These are phyloP conservation scores for Hibiscus tridactylites DNA, from an alignment of 345 rosid genomes.

Conservation along the genomic window DNA sequence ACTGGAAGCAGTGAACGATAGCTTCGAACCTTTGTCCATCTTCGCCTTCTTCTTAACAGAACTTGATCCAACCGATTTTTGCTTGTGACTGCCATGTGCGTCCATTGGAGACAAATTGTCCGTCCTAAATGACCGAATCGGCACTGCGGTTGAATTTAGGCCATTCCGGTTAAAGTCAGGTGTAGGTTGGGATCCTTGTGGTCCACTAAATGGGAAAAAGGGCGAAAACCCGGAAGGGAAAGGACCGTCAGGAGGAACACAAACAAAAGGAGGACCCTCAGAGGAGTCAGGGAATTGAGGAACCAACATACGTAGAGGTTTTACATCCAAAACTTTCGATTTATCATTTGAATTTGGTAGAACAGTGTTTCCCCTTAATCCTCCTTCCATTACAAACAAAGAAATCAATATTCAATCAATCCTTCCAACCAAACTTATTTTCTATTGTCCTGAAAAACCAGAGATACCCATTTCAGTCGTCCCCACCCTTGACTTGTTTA, in stretches of 20 bases:
- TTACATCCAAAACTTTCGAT: slow-evolving; percentile 63
- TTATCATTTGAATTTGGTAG: slow-evolving; percentile 31
- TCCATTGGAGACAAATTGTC: not conserved
- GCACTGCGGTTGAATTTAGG: not conserved
- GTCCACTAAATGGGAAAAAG: not conserved
- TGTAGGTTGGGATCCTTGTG: not conserved
- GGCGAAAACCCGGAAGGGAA: not conserved
- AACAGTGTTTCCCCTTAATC: not conserved
- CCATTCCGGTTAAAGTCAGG: not conserved
- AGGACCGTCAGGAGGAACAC: not conserved
- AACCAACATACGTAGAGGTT: slow-evolving; percentile 53
- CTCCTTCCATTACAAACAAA: slow-evolving; percentile 6
- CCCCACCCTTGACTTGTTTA: not conserved
- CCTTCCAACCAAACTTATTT: not conserved
- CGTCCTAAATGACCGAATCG: not conserved
- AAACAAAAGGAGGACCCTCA: not conserved
- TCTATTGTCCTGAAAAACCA: not conserved
- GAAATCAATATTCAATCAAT: not conserved
- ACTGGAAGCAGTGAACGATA: not conserved
- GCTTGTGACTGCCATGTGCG: not conserved
- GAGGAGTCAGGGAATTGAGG: slow-evolving; percentile 20
- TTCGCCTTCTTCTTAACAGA: slow-evolving; percentile 12
- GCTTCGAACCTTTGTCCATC: slow-evolving; percentile 3
- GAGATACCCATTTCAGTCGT: not conserved
- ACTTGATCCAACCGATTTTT: slow-evolving; percentile 1